These are phyloP conservation scores for rapeseed (Brassica napus) DNA, from an alignment of 345 rosid genomes.

Conservation along the genomic window DNA sequence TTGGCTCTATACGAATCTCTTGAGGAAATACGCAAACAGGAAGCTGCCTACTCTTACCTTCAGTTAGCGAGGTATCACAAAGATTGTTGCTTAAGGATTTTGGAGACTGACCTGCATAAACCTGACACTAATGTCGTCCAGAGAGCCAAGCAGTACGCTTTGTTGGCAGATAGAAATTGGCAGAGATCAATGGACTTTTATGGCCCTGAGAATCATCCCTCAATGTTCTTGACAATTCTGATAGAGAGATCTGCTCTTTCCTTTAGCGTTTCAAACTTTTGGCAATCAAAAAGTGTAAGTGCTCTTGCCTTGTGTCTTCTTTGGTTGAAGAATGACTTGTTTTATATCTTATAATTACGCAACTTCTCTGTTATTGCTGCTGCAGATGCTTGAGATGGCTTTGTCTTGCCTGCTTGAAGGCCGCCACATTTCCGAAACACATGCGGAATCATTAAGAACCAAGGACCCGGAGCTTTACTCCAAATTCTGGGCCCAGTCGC, in stretches of 20 bases:
- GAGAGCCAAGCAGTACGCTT: constrained; percentile 82
- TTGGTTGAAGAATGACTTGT: background rate
- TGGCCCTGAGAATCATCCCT: constrained; percentile 64
- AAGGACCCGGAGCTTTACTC: constrained; percentile 50
- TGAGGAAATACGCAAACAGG: constrained; percentile 80
- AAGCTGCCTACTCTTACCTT: constrained; percentile 80
- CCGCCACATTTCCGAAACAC: constrained; percentile 44
- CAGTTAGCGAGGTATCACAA: constrained; percentile 88
- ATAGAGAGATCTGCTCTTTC: constrained; percentile 73
- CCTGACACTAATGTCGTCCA: constrained; percentile 49
- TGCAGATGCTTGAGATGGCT: constrained; percentile 81
- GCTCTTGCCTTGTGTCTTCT: background rate
- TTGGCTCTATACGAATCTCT: constrained; percentile 74
- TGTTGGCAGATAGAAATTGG: constrained; percentile 88
- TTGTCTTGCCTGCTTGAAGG: constrained; percentile 69
- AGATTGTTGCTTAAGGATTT: constrained; percentile 70
- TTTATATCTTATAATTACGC: background rate
- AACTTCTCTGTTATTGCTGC: background rate
- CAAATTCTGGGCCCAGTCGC: constrained; percentile 77
- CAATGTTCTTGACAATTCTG: constrained; percentile 74
- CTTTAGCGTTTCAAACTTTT: constrained; percentile 50
- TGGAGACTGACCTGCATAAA: constrained; percentile 39
- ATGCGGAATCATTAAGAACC: constrained; percentile 40
- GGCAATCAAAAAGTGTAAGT: constrained; percentile 63
- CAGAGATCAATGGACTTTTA: constrained; percentile 78